Evolutionary conservation across 257 asterid species (phyloP).

Genomic region (Nicotiana knightiana): DNA sequence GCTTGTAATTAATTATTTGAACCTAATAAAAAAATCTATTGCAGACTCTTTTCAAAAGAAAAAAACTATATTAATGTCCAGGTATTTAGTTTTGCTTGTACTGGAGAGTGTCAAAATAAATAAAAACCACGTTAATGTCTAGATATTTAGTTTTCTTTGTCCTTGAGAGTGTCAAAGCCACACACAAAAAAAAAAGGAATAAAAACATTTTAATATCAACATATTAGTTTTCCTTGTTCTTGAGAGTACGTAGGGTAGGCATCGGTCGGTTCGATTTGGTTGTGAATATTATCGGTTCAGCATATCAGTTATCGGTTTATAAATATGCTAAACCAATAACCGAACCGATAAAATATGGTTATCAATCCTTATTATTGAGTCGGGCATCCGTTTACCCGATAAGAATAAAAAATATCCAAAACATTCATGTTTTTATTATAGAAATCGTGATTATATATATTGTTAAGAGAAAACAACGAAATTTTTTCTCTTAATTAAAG

Average conservation of each 20-base stretch:
- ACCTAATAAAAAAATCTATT: background rate
- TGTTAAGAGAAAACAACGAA: too few species aligned
- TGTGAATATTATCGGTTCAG: too few species aligned
- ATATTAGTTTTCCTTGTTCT: background rate
- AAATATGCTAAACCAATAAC: too few species aligned
- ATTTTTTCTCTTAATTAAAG: too few species aligned
- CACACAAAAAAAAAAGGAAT: background rate
- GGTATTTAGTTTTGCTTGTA: background rate
- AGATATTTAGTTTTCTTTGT: background rate
- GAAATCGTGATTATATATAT: too few species aligned
- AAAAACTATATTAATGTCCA: background rate
- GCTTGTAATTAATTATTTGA: background rate
- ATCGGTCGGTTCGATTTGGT: too few species aligned
- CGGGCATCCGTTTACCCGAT: too few species aligned
- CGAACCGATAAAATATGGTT: too few species aligned
- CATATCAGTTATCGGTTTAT: too few species aligned
- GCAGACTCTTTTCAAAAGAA: background rate
- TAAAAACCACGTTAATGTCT: background rate
- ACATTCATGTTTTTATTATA: too few species aligned
- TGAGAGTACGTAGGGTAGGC: background rate
- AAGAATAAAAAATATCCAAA: too few species aligned
- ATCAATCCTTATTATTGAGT: too few species aligned
- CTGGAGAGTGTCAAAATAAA: background rate
- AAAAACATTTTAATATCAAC: background rate
- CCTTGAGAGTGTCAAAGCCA: background rate